Base-by-base conservation (phyloP, 352 stramenopile genomes). In the Phytophthora tubulina region DNA sequence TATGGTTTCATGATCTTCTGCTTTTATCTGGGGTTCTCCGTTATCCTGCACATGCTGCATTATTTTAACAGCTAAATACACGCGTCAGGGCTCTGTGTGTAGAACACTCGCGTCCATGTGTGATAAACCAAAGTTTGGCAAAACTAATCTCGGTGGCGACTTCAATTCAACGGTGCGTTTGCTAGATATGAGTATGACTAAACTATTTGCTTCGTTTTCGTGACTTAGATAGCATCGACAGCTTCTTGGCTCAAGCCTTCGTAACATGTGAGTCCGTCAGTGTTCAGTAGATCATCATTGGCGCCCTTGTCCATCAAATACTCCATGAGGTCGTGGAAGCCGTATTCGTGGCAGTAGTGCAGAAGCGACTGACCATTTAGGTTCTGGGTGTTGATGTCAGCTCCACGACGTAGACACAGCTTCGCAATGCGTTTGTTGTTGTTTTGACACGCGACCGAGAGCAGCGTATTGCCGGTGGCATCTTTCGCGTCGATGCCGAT, bases 371-470 rank as follows among this genome's bases (percentile, higher is more conserved):
- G 92, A 0, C 96, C 96, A 50, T 95, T 98, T 44, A 97, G 65
- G 73, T 98, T 99, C 41, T 97, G 88, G 4, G 91, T 95, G 73
- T 99, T 98, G 69, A 99, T 89, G 41, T 98, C 91, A 35, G 95
- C 94, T 14, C 93, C 96, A 33, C 93, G 89, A 4, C 96, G 92
- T 31, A 99, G 66, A 70, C 90, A 97, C 6, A 99, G 84, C 83
- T 99, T 99, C 41, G 86, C 86, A 46, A 99, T 98, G 50, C 96
- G 86, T 75, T 98, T 98, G 81, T 98, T 98, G 73, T 97, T 97
- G 84, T 99, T 99, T 67, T 99, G 96, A 33, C 89, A 97, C 0
- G 94, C 96, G 30, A 99, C 82, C 35, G 91, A 95, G 10, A 99
- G 79, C n/a, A 99, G 67, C 2, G 92, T 97, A 63, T 99, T 98